Conservation (phyloP, 1,139 yeast genomes). For the Diutina catenulata region DNA sequence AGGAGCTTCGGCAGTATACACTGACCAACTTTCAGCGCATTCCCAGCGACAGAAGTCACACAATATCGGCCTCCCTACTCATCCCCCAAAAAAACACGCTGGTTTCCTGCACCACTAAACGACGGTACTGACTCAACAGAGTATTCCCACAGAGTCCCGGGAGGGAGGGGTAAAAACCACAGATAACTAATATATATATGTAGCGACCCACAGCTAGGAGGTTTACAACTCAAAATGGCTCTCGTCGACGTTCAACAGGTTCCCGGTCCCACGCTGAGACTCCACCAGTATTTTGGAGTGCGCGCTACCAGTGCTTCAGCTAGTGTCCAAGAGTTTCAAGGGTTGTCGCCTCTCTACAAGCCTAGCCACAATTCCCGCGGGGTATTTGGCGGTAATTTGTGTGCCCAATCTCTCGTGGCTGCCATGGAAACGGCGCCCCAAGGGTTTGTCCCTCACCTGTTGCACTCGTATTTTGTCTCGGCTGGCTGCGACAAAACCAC, state of each 20-base stretch:
- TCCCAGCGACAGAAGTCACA: no score
- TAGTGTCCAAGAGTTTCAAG: not conserved
- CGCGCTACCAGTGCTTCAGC: not conserved
- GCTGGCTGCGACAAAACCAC: conserved; percentile 17
- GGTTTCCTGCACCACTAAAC: no score
- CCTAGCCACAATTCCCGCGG: conserved; percentile 23
- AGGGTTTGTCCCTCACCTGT: conserved; percentile 29
- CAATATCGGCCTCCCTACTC: no score
- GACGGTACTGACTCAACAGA: no score
- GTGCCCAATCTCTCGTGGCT: conserved; percentile 29
- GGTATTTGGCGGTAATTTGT: conserved; percentile 30
- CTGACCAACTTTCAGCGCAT: no score
- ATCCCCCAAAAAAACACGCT: no score
- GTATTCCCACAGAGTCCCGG: no score
- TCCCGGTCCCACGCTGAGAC: not conserved
- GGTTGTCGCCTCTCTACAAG: conserved; percentile 17
- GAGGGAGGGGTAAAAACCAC: no score
- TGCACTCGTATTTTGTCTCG: conserved; percentile 29
- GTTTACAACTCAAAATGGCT: conserved; percentile 2
- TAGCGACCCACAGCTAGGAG: no score
- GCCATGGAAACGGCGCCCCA: conserved; percentile 21
- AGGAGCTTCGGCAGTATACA: no score
- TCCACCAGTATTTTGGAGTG: conserved; percentile 2
- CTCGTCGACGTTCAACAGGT: not conserved
- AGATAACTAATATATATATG: no score